Evolutionary conservation across 139 green algal species (phyloP), one percentile per base, ranked within the genome.

Genomic region (Chlorella sp.): DNA sequence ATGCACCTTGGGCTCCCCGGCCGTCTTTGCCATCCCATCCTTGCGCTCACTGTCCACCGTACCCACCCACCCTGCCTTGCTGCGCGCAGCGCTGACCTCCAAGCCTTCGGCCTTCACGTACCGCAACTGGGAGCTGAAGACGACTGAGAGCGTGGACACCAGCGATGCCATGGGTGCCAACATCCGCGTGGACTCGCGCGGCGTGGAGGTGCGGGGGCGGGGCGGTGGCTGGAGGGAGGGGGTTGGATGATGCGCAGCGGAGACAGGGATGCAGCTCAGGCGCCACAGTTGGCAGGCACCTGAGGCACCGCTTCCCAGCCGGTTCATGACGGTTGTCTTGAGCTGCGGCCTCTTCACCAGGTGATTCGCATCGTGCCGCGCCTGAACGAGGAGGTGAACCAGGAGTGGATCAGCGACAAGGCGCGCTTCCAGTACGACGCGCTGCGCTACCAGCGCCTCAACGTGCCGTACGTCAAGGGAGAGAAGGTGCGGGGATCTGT

Each of bases 351-450:
- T 2, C 6, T 21, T 3, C 44, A 25, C 17, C 79, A 90, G 89
- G 92, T 97, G 28, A 98, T 99, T 92, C 95, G 97, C 88, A 95
- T 99, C 64, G 85, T 97, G 56, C 96, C 98, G 1, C 91, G 96
- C 5, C 81, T 98, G 55, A 99, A 99, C 85, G 98, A 99, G 88
- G 91, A 87, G 0, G 93, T 99, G 13, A 99, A 99, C 82, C 97
- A 99, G 95, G 97, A 99, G 91, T 99, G 97, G 97, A 93, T 99
- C 81, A 94, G 86, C 18, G 97, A 99, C 94, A 98, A 98, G 90
- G 93, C 89, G 4, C 93, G 97, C 78, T 99, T 99, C 88, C 94
- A 97, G 87, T 99, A 98, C 86, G 97, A 99, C 85, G 97, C 92
- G 16, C 93, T 99, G 56, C 95, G 95, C 89, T 90, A 95, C 28